A percentile compares a stretch with the other conserved stretches of the same genome.
Evolutionary conservation across 116 monocot species (phyloP).

Genomic region (Cymodocea nodosa): DNA sequence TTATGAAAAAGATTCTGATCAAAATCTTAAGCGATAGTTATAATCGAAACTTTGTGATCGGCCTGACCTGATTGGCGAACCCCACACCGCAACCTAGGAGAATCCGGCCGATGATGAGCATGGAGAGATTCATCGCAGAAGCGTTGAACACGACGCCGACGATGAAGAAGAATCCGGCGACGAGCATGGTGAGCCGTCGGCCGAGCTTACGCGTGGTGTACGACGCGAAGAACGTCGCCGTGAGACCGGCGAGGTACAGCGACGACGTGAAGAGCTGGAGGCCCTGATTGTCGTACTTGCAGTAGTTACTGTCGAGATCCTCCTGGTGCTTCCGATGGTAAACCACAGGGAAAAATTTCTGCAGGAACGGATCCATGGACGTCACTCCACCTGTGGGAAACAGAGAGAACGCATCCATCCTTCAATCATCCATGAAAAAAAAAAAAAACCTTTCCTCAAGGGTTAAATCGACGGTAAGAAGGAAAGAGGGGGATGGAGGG

Average conservation of each 20-base stretch:
- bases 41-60: background rate
- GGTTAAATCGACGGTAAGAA: too few relatives aligned
- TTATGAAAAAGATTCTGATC: too few relatives aligned
- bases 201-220: constrained; percentile 78
- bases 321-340: constrained; percentile 29
- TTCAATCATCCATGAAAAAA: too few relatives aligned
- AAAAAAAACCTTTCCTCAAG: too few relatives aligned
- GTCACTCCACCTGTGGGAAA: constrained; percentile 63
- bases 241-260: constrained; percentile 76
- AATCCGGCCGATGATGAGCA: constrained; percentile 76
- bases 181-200: constrained; percentile 73
- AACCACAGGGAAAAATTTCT: constrained; percentile 64
- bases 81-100: constrained; percentile 90
- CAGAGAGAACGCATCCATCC: background rate
- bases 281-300: constrained; percentile 95
- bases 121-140: constrained; percentile 47
- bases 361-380: constrained; percentile 66
- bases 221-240: constrained; percentile 79
- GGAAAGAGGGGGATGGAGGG: background rate
- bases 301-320: constrained; percentile 63
- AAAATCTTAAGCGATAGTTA: background rate
- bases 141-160: constrained; percentile 62
- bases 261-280: constrained; percentile 87
- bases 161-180: constrained; percentile 78
- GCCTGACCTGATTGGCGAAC: constrained; percentile 68